phyloP scores from a whole-genome alignment of 1,139 yeast genomes.

The Pneumocystis canis region DNA sequence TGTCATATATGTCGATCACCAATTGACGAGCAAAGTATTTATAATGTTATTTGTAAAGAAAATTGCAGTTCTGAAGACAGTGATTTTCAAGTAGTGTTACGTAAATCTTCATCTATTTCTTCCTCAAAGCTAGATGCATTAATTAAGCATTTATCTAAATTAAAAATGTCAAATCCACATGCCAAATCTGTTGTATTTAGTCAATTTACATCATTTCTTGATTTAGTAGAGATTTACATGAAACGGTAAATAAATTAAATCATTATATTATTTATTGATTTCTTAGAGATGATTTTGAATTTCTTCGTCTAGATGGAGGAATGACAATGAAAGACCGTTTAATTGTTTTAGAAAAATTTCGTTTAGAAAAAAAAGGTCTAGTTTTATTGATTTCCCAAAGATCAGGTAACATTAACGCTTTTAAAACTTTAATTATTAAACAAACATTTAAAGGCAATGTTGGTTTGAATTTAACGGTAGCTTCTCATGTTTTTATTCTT shows the following conservation, averaged over 20 bases:
- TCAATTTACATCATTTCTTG: slow-evolving; percentile 74
- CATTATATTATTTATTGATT: not conserved
- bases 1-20: slow-evolving; percentile 29
- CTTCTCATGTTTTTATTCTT: slow-evolving; percentile 78
- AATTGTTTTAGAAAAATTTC: slow-evolving; percentile 44
- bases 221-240: slow-evolving; percentile 54
- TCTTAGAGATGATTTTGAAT: slow-evolving; percentile 28
- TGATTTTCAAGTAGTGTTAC: slow-evolving; percentile 20
- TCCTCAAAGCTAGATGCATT: slow-evolving; percentile 71
- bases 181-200: slow-evolving; percentile 80
- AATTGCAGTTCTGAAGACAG: slow-evolving; percentile 1
- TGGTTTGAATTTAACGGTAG: slow-evolving; percentile 76
- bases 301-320: slow-evolving; percentile 69
- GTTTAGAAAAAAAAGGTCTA: slow-evolving; percentile 27
- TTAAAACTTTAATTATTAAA: not conserved
- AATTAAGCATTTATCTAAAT: slow-evolving; percentile 39
- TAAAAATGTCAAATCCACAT: slow-evolving; percentile 41
- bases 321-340: slow-evolving; percentile 54
- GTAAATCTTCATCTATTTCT: slow-evolving; percentile 15
- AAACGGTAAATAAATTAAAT: slow-evolving; percentile 17
- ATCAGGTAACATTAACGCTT: slow-evolving; percentile 46
- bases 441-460: slow-evolving; percentile 36
- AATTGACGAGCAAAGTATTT: slow-evolving; percentile 20
- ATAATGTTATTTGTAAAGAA: slow-evolving; percentile 19
- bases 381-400: slow-evolving; percentile 62